Percentiles rank a stretch among this genome's conserved stretches.
phyloP scores from a whole-genome alignment of 1,139 yeast genomes.

The Geotrichum macrosporum region DNA sequence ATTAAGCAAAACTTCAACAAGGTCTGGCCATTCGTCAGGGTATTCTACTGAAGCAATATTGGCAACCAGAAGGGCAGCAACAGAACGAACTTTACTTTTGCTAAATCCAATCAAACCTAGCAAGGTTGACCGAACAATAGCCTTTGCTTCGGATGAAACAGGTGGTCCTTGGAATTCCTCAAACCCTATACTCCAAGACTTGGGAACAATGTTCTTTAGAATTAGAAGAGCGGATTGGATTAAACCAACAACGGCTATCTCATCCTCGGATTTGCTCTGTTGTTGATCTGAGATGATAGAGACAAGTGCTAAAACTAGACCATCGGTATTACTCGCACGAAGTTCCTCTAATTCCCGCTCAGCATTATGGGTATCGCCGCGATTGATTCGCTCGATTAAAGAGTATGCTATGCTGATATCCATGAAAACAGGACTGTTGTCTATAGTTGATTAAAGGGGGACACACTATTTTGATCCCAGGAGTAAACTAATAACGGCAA shows the following conservation, averaged over 20 bases:
- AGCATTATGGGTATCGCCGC: constrained; percentile 20
- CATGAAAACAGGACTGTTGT: constrained; percentile 6
- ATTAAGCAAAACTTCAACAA: constrained; percentile 50
- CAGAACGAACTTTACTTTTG: constrained; percentile 59
- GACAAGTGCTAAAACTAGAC: constrained; percentile 12
- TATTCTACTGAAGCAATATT: constrained; percentile 86
- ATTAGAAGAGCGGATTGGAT: constrained; percentile 65
- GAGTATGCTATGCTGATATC: constrained; percentile 15
- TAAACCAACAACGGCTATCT: constrained; percentile 31
- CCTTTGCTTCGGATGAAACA: constrained; percentile 51
- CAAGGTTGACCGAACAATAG: constrained; percentile 47
- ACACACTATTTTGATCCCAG: no score
- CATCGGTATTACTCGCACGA: constrained; percentile 16
- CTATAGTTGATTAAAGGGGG: no score
- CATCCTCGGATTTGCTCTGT: constrained; percentile 1
- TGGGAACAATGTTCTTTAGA: constrained; percentile 56
- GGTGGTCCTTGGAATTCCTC: constrained; percentile 70
- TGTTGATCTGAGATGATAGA: constrained; percentile 15
- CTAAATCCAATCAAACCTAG: constrained; percentile 49
- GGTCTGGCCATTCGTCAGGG: constrained; percentile 93
- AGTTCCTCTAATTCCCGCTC: constrained; percentile 18
- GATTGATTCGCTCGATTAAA: constrained; percentile 17
- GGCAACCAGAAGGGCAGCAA: constrained; percentile 70
- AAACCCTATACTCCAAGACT: constrained; percentile 83
- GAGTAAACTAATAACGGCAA: no score